Evolutionary conservation across 768 basidiomycete genomes (phyloP), one percentile per base, ranked within the genome.

Genomic region (Lanmaoa pseudosensibilis): DNA sequence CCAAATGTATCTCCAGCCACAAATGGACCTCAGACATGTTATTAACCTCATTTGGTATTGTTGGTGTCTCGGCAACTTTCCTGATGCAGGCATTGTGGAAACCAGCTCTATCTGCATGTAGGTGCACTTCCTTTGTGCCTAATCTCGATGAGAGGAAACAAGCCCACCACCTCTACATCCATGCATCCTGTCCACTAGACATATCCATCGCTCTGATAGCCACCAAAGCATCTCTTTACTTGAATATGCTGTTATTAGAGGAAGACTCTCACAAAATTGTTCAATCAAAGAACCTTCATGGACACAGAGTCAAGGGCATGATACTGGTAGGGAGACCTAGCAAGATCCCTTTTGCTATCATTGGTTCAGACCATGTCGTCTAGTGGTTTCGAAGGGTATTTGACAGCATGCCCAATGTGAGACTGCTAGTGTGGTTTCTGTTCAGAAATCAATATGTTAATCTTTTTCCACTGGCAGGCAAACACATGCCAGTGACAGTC

Each of bases 221-320:
- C 0, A 34, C 57, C 36, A 41, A 50, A 6, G 54, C 53, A 10
- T 34, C 15, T 9, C 40, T 61, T 21, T 3, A 40, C 10, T 30
- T 66, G 23, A 57, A 55, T 15, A 67, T 67, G 19, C 62, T 67
- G 23, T 37, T 66, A 4, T 34, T 66, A 10, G 53, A 61, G 36
- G 59, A 66, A 25, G 65, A 66, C 25, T 23, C 65, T 47, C 50
- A 18, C 37, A 61, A n/a, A n/a, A n/a, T n/a, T n/a, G n/a, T n/a
- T n/a, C n/a, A n/a, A n/a, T n/a, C n/a, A n/a, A 64, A 50, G 43
- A 57, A 54, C 6, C n/a, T 67, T 27, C 65, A 66, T 40, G 65
- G 65, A n/a, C 58, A 65, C 27, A 58, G 65, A 46, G 16, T 66
- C 43, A 23, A n/a, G 23, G 41, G 49, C 16, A 39, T 3, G 9